phyloP scores from a whole-genome alignment of 371 early-diverging fungal species.

The Rhizopus delemar region DNA sequence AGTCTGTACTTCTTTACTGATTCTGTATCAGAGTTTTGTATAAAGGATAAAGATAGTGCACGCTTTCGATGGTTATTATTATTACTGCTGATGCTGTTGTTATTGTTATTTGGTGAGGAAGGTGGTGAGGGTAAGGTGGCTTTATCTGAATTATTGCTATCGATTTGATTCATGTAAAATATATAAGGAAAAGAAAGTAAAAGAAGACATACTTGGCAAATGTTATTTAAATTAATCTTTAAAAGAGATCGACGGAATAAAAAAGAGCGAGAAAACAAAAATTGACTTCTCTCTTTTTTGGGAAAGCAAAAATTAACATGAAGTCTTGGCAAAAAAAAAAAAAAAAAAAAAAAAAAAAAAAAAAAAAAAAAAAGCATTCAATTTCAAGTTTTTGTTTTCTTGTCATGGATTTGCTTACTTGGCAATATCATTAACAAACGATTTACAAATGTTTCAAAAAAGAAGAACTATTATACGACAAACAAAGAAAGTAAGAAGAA shows the following conservation, averaged over 20 bases:
- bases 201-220: constrained; percentile 1
- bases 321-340: no score
- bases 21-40: constrained; percentile 18
- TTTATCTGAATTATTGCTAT: constrained; percentile 1
- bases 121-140: constrained; percentile 35
- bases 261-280: no score
- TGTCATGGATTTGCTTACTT: no score
- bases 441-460: no score
- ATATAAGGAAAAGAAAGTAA: not conserved
- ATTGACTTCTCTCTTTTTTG: no score
- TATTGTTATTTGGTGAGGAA: constrained; percentile 26
- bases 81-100: not conserved
- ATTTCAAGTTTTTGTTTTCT: no score
- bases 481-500: no score
- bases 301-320: no score
- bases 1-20: constrained; percentile 13
- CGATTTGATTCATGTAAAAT: constrained; percentile 8
- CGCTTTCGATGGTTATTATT: constrained; percentile 28
- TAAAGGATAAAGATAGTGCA: constrained; percentile 19
- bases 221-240: not conserved
- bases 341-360: no score
- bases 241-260: constrained; percentile 1
- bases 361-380: no score
- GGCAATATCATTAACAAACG: no score
- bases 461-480: no score